A percentile compares a stretch with the other conserved stretches of the same genome.
Conservation (phyloP, 305 asterid genomes). For the Withania somnifera region DNA sequence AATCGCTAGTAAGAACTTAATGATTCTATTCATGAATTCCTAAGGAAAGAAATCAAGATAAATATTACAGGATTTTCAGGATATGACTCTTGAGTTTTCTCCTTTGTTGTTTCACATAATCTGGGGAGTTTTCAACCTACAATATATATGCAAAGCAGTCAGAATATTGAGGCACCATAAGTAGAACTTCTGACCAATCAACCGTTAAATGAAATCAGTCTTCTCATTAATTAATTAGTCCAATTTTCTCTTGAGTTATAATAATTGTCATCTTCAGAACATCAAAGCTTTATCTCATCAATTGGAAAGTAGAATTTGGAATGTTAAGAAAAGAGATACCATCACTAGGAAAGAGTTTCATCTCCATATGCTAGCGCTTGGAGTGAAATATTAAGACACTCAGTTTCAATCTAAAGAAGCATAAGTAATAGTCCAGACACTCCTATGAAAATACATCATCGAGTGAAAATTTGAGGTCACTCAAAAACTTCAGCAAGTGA, state of each 20-base stretch:
- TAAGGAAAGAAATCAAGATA: background rate
- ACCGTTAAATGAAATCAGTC: background rate
- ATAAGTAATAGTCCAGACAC: background rate
- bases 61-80: background rate
- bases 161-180: background rate
- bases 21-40: background rate
- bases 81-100: slow-evolving; percentile 20
- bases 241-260: background rate
- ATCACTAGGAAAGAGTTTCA: background rate
- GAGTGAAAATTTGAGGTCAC: background rate
- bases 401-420: background rate
- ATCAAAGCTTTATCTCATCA: background rate
- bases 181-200: slow-evolving; percentile 19
- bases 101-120: slow-evolving; percentile 21
- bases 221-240: background rate
- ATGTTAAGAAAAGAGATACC: background rate
- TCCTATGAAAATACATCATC: background rate
- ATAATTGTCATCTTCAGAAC: background rate
- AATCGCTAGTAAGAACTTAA: background rate
- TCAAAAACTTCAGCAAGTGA: background rate
- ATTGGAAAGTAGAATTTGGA: background rate
- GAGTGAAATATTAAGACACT: background rate
- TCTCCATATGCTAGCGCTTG: background rate
- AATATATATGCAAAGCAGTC: background rate
- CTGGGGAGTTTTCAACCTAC: background rate